Base-by-base conservation (phyloP, 129 eudicot species). In the Heracleum sosnowskyi region DNA sequence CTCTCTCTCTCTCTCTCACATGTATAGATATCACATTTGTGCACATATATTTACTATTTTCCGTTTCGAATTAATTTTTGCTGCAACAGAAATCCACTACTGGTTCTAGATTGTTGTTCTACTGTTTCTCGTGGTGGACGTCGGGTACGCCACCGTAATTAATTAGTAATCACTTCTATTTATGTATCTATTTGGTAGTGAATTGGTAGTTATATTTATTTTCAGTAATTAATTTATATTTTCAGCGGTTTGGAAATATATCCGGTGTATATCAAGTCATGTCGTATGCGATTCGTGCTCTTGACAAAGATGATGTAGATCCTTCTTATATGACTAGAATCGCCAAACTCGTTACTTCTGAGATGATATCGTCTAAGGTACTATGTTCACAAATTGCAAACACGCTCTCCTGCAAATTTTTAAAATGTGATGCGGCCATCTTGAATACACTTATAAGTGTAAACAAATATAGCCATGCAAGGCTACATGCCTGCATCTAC, bases 51-150 rank as follows among this genome's bases (percentile, higher is more conserved):
- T 2, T 40, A 24, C 11, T 72, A 72, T n/a, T 16, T 73, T 74
- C 18, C 1, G 20, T 42, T 74, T 31, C 44, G 44, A 36, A 36
- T 68, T 31, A 24, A 44, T 28, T 76, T 11, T 10, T n/a, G 68
- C 57, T 57, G 51, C 79, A 34, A 64, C 85, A 95, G 98, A 89
- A 95, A 95, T 31, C 98, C 98, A 9, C 93, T 95, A 33, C 85
- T 95, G 82, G 96, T 95, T 73, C 96, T 95, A 26, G 98, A 95
- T 84, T 91, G 97, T 46, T 95, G 98, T 85, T 89, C 87, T 49
- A 82, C 87, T 15, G 93, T 95, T 18, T 91, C 98, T 22, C 93
- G 97, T 47, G 96, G 96, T n/a, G 98, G 98, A 44, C 91, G 98
- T 34, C 82, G 98, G 96, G 98, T 95, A 95, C 0, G 24, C 35